Evolutionary conservation across 2,329 filamentous ascomycete genomes (phyloP).

Genomic region (Lasiodiplodia theobromae): DNA sequence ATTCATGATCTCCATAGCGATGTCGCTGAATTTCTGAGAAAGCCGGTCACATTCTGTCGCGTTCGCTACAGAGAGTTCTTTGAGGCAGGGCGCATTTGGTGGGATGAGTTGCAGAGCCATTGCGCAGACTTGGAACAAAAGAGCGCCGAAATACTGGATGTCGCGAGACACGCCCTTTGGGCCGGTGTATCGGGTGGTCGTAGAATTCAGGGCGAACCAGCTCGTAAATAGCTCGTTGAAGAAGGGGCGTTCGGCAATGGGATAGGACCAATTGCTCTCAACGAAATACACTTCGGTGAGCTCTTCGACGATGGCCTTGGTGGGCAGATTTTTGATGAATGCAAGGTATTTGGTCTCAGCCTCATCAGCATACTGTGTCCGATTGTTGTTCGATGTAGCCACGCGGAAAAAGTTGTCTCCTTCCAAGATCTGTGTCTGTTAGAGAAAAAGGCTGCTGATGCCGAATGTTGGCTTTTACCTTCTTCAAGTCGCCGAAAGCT

Average conservation of each 20-base stretch:
- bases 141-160: neutral
- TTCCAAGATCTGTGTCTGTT: slow-evolving; percentile 9
- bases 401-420: slow-evolving; percentile 17
- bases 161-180: neutral
- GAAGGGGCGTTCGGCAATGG: slow-evolving; percentile 4
- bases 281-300: slow-evolving; percentile 11
- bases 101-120: slow-evolving; percentile 13
- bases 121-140: slow-evolving; percentile 1
- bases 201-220: neutral
- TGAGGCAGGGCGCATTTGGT: neutral
- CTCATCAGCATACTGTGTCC: slow-evolving; percentile 4
- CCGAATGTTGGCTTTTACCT: neutral
- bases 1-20: slow-evolving; percentile 14
- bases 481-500: slow-evolving; percentile 8
- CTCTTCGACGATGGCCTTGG: neutral
- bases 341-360: slow-evolving; percentile 8
- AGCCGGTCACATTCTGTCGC: slow-evolving; percentile 9
- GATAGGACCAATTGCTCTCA: slow-evolving; percentile 22
- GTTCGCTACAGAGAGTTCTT: neutral
- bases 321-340: slow-evolving; percentile 1
- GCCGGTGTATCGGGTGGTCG: slow-evolving; percentile 1
- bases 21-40: neutral
- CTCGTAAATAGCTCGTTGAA: neutral
- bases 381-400: slow-evolving; percentile 10
- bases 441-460: neutral